These are phyloP conservation scores for Phytophthora cactorum DNA, from an alignment of 352 stramenopile genomes.

Conservation along the genomic window DNA sequence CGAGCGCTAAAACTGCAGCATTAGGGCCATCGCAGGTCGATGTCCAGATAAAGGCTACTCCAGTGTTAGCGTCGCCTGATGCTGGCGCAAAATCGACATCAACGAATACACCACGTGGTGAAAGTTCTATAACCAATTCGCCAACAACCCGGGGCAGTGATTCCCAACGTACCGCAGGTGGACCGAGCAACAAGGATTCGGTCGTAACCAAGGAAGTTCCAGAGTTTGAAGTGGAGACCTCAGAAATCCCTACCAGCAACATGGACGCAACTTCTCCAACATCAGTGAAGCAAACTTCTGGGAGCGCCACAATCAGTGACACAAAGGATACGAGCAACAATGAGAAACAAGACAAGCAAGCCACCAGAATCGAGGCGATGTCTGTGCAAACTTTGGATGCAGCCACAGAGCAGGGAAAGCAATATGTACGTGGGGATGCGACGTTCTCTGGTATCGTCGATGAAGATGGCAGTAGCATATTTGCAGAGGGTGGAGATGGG, in stretches of 20 bases:
- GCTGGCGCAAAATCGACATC: too few species aligned
- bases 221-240: background rate
- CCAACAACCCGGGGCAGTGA: background rate
- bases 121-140: background rate
- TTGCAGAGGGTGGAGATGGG: constrained; percentile 10
- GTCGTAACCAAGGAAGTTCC: background rate
- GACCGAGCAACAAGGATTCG: background rate
- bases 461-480: constrained; percentile 16
- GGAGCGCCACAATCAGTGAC: background rate
- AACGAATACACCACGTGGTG: background rate
- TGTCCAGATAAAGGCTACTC: too few species aligned
- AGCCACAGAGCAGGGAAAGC: constrained; percentile 10
- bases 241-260: background rate
- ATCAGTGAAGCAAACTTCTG: constrained; percentile 5
- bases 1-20: too few species aligned
- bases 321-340: background rate
- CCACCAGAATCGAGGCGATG: constrained; percentile 10
- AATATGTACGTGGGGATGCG: constrained; percentile 41
- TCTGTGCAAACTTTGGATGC: constrained; percentile 15
- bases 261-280: background rate
- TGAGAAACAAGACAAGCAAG: background rate
- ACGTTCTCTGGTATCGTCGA: constrained; percentile 8
- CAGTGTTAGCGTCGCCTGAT: too few species aligned
- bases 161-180: background rate
- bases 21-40: too few species aligned